Conservation (phyloP, 352 stramenopile species). For the Globisporangium nagaii region DNA sequence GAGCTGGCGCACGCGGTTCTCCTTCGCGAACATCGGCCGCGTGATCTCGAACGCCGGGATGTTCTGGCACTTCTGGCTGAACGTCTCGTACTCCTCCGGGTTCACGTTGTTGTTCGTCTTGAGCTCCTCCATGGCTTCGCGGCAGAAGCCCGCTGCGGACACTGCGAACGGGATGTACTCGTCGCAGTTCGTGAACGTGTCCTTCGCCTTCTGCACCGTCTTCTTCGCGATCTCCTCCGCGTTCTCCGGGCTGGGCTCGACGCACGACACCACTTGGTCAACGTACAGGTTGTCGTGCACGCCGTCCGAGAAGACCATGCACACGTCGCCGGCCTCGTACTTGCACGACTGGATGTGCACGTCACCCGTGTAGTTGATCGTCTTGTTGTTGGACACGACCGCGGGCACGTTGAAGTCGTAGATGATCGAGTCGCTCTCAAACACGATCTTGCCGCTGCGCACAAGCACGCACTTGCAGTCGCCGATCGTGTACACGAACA, state of each 20-base stretch:
- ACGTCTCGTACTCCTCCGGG: constrained; percentile 60
- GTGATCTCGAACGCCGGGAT: constrained; percentile 66
- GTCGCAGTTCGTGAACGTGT: constrained; percentile 58
- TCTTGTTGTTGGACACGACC: constrained; percentile 80
- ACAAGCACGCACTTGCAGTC: constrained; percentile 87
- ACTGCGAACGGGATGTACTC: constrained; percentile 85
- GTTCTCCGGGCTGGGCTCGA: constrained; percentile 36
- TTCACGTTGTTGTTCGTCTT: constrained; percentile 58
- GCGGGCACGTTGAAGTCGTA: constrained; percentile 89
- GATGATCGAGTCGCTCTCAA: constrained; percentile 87
- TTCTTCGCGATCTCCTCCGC: constrained; percentile 75
- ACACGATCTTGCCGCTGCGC: constrained; percentile 56
- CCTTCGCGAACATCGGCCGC: constrained; percentile 64
- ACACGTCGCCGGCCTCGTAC: constrained; percentile 75
- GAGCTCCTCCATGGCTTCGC: constrained; percentile 72
- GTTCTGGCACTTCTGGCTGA: constrained; percentile 60
- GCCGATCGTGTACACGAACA: constrained; percentile 84
- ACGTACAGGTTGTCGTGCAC: constrained; percentile 87
- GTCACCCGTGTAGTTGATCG: constrained; percentile 74
- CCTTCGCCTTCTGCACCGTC: constrained; percentile 58
- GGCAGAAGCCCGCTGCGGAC: constrained; percentile 75
- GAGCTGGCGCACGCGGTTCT: constrained; percentile 79
- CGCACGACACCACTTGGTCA: constrained; percentile 67
- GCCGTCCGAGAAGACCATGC: constrained; percentile 81
- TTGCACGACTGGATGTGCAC: constrained; percentile 67